Base-by-base conservation (phyloP, 1,284 basidiomycete species). In the Fomitopsis palustris region DNA sequence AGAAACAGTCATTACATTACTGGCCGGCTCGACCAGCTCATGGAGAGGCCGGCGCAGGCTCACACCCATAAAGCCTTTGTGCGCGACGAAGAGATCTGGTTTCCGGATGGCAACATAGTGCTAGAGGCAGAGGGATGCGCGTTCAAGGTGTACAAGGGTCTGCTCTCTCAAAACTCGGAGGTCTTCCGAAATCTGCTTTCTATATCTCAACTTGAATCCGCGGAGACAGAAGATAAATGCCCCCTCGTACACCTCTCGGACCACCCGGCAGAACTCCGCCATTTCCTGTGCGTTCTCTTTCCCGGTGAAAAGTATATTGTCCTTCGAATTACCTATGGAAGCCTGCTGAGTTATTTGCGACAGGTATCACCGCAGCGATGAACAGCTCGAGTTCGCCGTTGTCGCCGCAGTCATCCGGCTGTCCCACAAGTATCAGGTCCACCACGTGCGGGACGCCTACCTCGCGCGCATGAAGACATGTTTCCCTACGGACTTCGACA, bases 351-450 rank as follows among this genome's bases (percentile, higher is more conserved):
- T 8, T 8, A 37, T 37, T 21, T n/a, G n/a, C 45, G 4, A 21
- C 21, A 27, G 45, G 14, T 29, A 47, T 27, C 12, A 29, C 17
- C 14, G 16, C 21, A 16, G 2, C 21, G 45, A 47, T 5, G 45
- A 29, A 12, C 45, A n/a, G 29, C 62, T 66, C 60, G 60, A 62
- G 38, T 53, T 53, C 14, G 0, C 19, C 12, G 23, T 33, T 17
- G 33, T 53, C 31, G 51, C 27, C 14, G 31, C 51, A 25, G 29
- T 53, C 51, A n/a, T 53, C 51, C 31, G 51, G 12, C 37, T 53
- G 7, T 19, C 33, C n/a, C 51, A 53, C 23, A 53, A 53, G 21
- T 53, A 53, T 14, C 17, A 53, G 14, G 14, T 53, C 19, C 23
- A 37, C 31, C 14, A 37, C 19, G 9, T 53, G n/a, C 51, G 51